Conservation (phyloP, 2,329 filamentous ascomycete species). For the Fusarium redolens region DNA sequence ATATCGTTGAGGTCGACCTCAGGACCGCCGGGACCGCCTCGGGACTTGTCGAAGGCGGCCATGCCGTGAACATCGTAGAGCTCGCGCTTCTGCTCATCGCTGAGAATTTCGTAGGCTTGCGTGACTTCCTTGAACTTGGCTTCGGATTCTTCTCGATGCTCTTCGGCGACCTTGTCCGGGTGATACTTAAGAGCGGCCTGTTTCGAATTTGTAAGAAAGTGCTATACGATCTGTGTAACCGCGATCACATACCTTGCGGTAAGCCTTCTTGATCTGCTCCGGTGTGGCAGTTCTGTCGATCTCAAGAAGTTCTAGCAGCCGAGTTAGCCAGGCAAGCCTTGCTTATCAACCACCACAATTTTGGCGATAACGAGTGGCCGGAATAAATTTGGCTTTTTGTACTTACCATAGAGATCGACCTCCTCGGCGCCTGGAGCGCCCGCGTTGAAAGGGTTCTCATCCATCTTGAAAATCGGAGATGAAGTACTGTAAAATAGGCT, state of each 20-base stretch:
- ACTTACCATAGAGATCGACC: constrained; percentile 71
- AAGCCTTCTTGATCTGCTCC: constrained; percentile 92
- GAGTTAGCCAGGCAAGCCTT: constrained; percentile 21
- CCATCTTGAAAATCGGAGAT: constrained; percentile 39
- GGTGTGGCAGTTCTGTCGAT: constrained; percentile 78
- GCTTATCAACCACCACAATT: constrained; percentile 9
- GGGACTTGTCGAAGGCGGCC: constrained; percentile 88
- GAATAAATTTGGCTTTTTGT: neutral
- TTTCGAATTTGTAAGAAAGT: constrained; percentile 22
- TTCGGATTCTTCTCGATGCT: constrained; percentile 86
- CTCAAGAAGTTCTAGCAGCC: constrained; percentile 76
- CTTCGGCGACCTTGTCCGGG: constrained; percentile 93
- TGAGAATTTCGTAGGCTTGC: constrained; percentile 97
- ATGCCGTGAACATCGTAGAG: constrained; percentile 96
- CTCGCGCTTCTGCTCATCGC: constrained; percentile 91
- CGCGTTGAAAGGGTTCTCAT: constrained; percentile 40
- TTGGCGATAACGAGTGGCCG: neutral
- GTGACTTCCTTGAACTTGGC: constrained; percentile 92
- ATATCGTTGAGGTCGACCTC: constrained; percentile 92
- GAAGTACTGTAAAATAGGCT: constrained; percentile 15
- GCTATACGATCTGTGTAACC: neutral
- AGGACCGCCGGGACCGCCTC: constrained; percentile 73
- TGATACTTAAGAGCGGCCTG: constrained; percentile 89
- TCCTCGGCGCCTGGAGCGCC: constrained; percentile 52
- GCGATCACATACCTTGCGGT: constrained; percentile 80